Base-by-base conservation (phyloP, 495 filamentous ascomycete species). In the Aspergillus diversus region DNA sequence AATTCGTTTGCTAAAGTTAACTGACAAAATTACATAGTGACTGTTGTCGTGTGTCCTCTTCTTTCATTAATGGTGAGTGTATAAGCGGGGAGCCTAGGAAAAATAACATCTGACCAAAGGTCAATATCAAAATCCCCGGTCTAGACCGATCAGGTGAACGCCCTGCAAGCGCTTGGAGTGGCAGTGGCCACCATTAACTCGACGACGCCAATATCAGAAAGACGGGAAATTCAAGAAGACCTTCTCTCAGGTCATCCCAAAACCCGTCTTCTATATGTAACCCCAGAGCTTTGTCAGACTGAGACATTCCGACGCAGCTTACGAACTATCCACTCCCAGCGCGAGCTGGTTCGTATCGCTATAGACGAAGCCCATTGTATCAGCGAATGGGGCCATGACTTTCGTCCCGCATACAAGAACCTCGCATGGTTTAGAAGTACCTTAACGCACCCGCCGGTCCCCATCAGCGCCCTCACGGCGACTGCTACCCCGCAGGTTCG, bases 301-400 rank as follows among this genome's bases (percentile, higher is more conserved):
- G 88, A 93, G 37, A 81, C 80, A 47, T 97, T 98, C 74, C 90
- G 93, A 16, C 83, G 86, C 42, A 84, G 87, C 49, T 77, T 98
- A 7, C 80, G 80, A 57, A 80, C 88, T 2, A 87, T 97, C n/a
- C 81, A 97, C 70, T 73, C 83, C 50, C 93, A 97, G 73, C 83
- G 86, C 27, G 91, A 97, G 73, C 84, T 98, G 5, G 86, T 89
- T 11, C 87, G 94, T 9, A 86, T 98, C 65, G 94, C 89, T 49
- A 88, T 98, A 51, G 94, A 98, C 75, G 94, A 98, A 77, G 94
- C 94, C 13, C 94, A 98, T 72, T 97, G 94, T 72, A 97, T 98
- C 65, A 93, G 90, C 9, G 93, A 98, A 87, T 98, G 94, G 94
- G 94, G 94, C 16, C 93, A 98, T 72, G 94, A 98, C 73, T 98